Conservation (phyloP, 73 alveolate species). For the Strombidium stylifer region DNA sequence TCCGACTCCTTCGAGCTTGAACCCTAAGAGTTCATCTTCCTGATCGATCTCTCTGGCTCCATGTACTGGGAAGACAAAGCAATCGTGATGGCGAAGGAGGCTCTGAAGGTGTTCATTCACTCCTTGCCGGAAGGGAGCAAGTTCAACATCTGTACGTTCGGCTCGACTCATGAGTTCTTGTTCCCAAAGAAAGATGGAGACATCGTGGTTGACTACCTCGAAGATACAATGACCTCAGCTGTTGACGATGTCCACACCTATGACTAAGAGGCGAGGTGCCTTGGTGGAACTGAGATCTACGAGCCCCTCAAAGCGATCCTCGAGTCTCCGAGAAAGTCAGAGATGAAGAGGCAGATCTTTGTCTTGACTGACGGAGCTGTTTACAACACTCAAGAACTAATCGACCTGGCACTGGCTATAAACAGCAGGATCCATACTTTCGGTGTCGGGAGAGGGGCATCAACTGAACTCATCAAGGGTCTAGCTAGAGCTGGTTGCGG, state of each 20-base stretch:
- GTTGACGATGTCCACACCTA: conserved; percentile 29
- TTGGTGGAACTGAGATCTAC: conserved; percentile 93
- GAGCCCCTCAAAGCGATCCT: conserved; percentile 72
- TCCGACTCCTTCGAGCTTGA: neutral
- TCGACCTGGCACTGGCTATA: conserved; percentile 46
- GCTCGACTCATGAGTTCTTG: conserved; percentile 40
- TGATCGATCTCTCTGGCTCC: conserved; percentile 89
- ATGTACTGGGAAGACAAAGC: conserved; percentile 77
- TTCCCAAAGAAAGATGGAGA: conserved; percentile 48
- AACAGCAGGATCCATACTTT: conserved; percentile 51
- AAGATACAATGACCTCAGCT: conserved; percentile 55
- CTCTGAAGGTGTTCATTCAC: conserved; percentile 72
- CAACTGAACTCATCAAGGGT: conserved; percentile 32
- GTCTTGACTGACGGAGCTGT: conserved; percentile 97
- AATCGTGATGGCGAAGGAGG: conserved; percentile 68
- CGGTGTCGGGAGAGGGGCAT: conserved; percentile 65
- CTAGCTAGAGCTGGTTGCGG: conserved; percentile 56
- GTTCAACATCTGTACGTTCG: conserved; percentile 82
- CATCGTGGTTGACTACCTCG: conserved; percentile 21
- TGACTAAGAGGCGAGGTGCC: conserved; percentile 67
- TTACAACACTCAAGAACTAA: conserved; percentile 60
- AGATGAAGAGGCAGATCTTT: too few relatives aligned
- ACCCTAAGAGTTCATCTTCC: conserved; percentile 52
- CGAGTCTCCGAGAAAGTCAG: too few relatives aligned
- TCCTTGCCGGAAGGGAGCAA: conserved; percentile 69